A percentile compares a stretch with the other conserved stretches of the same genome.
phyloP scores from a whole-genome alignment of 1,284 basidiomycete genomes.

The Neotropicomus parvogracilis region DNA sequence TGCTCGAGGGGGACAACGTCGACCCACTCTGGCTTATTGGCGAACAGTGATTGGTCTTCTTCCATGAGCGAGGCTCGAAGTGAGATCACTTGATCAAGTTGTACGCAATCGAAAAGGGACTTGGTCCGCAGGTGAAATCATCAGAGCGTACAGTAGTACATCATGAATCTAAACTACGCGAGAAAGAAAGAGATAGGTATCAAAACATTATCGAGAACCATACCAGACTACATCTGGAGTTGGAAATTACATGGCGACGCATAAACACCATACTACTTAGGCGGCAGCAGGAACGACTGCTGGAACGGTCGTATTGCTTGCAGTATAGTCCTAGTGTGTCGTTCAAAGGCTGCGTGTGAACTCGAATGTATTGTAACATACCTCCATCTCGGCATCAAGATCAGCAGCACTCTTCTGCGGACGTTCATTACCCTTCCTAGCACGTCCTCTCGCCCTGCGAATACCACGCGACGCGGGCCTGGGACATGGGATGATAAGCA shows the following conservation, averaged over 20 bases:
- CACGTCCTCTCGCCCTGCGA: conserved; percentile 49
- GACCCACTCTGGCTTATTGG: conserved; percentile 68
- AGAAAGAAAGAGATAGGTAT: conserved; percentile 23
- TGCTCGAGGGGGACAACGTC: conserved; percentile 82
- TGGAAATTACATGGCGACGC: conserved; percentile 13
- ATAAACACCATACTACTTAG: conserved; percentile 13
- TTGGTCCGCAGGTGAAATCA: neutral
- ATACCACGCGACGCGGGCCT: conserved; percentile 42
- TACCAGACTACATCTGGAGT: conserved; percentile 2
- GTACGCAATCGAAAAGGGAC: conserved; percentile 1
- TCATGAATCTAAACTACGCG: conserved; percentile 21
- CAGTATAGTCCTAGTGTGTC: conserved; percentile 59
- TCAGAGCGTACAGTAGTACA: conserved; percentile 25
- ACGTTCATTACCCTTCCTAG: conserved; percentile 65
- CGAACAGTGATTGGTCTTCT: conserved; percentile 40
- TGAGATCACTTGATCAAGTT: neutral
- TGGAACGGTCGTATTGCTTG: conserved; percentile 46
- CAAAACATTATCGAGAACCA: conserved; percentile 18
- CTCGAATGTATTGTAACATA: conserved; percentile 31
- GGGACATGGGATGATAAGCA: conserved; percentile 13
- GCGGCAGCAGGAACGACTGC: conserved; percentile 36
- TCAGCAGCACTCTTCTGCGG: conserved; percentile 68
- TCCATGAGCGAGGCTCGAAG: conserved; percentile 11
- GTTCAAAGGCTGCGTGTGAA: neutral
- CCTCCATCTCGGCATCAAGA: conserved; percentile 84